Evolutionary conservation across 805 yeast genomes (phyloP), one percentile per base, ranked within the genome.

Genomic region (Ogataea neopini): DNA sequence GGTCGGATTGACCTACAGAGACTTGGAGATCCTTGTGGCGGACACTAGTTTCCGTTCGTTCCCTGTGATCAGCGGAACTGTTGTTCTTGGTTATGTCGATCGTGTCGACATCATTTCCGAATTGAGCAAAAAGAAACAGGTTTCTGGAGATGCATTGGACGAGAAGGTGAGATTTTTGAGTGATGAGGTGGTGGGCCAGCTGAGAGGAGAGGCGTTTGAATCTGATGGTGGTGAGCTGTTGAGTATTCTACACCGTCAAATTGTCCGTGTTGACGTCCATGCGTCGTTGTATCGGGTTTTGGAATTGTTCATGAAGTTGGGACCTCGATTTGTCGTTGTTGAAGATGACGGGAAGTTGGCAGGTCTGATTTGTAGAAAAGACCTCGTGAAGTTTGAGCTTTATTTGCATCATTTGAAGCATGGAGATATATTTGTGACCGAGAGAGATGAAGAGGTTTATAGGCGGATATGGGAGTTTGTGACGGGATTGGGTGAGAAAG

Each of bases 341-440:
- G 85, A 83, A 45, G 74, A 80, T 8, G 66, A 75, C 25, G 94
- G 91, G 1, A 51, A 61, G 2, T 60, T 88, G 14, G 74, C 74
- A 13, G 99, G 99, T 0, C 60, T 88, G n/a, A 69, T 95, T 1
- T 88, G 96, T 0, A 75, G 91, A 48, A 94, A 94, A 59, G 98
- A 91, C 60, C 72, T 92, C 14, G 66, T 91, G 43, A 73, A 83
- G 51, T 88, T 78, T 57, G 86, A 83, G 53, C 51, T 62, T 9
- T 65, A 66, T 44, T 44, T 66, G 33, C 69, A 70, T 41, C 60
- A 56, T 30, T 40, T 53, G 32, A 38, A 56, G 6, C 58, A 61
- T 36, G 67, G 64, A 2, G 56, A 62, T 41, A 42, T 56, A 2
- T 64, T 64, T 45, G 40, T 63, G 8, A 53, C 46, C 35, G 50